Evolutionary conservation across 116 monocot species (phyloP).

Genomic region (Posidonia oceanica): DNA sequence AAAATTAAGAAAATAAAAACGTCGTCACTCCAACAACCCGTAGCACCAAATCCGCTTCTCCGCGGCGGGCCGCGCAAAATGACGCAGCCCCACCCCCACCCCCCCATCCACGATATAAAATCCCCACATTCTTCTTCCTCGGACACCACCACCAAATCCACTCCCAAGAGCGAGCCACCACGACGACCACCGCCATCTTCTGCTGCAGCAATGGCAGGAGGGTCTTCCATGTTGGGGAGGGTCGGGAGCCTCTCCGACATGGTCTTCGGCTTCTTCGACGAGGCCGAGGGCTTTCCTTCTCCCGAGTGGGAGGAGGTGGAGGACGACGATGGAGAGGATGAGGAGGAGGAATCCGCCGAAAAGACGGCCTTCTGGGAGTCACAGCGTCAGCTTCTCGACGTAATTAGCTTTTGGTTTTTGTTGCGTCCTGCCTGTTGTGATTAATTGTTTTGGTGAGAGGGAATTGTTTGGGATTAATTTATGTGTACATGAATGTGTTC

Average conservation of each 20-base stretch:
- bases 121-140: no score
- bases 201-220: background rate
- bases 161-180: no score
- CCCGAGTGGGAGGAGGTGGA: conserved; percentile 6
- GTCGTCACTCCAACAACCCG: no score
- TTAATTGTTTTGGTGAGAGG: background rate
- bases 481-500: background rate
- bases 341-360: conserved; percentile 22
- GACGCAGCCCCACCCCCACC: no score
- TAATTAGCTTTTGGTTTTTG: conserved; percentile 3
- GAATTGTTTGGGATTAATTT: background rate
- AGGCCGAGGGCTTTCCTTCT: conserved; percentile 4
- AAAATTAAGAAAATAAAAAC: no score
- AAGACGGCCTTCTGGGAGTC: conserved; percentile 52
- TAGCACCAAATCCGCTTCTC: no score
- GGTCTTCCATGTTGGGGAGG: conserved; percentile 85
- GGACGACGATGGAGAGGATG: conserved; percentile 5
- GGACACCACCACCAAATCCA: no score
- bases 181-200: no score
- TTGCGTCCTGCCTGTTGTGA: background rate
- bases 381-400: conserved; percentile 51
- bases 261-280: conserved; percentile 64
- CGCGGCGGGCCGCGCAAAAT: no score
- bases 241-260: conserved; percentile 51
- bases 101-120: no score